These are phyloP conservation scores for Artemisia tridentata DNA, from an alignment of 129 eudicot species.

Conservation along the genomic window DNA sequence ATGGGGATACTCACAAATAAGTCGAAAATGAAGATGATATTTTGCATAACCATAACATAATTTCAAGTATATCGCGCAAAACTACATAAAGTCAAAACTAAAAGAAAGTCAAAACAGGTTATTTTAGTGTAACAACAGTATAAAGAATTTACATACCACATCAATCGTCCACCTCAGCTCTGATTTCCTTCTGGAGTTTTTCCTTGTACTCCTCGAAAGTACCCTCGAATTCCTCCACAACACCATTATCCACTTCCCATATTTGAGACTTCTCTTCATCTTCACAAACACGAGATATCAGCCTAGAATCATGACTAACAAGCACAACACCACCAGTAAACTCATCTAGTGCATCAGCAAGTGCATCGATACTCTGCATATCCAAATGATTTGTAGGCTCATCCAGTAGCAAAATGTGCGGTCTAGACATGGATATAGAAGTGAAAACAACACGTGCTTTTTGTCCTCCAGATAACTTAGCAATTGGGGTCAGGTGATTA, in stretches of 20 bases:
- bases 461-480: conserved; percentile 20
- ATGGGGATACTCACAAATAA: neutral
- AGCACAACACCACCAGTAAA: conserved; percentile 23
- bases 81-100: too few relatives aligned
- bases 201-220: conserved; percentile 17
- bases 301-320: conserved; percentile 17
- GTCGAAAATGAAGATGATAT: too few relatives aligned
- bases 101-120: neutral
- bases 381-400: conserved; percentile 21
- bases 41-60: too few relatives aligned
- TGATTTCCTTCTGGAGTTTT: conserved; percentile 9
- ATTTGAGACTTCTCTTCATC: conserved; percentile 10
- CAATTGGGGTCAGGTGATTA: conserved; percentile 17
- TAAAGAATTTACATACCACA: neutral
- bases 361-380: conserved; percentile 24
- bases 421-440: conserved; percentile 13
- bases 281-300: conserved; percentile 16
- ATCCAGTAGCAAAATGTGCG: conserved; percentile 12
- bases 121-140: neutral
- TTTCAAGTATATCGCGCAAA: too few relatives aligned
- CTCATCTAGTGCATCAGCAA: conserved; percentile 13
- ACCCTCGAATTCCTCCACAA: neutral
- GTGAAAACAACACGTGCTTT: conserved; percentile 23
- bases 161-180: conserved; percentile 19
- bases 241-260: conserved; percentile 16